These are phyloP conservation scores for Coemansia sp. DNA, from an alignment of 192 early-diverging fungal genomes.

Conservation along the genomic window DNA sequence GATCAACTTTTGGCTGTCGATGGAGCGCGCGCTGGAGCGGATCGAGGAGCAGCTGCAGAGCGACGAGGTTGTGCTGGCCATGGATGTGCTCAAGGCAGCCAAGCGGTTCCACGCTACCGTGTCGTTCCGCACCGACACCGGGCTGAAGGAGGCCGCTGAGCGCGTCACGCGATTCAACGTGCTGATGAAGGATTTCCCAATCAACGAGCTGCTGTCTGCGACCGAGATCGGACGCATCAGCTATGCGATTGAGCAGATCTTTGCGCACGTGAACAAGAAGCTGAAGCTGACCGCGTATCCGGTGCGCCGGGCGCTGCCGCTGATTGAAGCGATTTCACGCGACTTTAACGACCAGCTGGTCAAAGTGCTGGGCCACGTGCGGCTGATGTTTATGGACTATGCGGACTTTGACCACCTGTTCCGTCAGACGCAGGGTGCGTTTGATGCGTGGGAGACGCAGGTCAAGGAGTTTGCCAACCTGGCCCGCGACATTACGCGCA, in stretches of 20 bases:
- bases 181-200: conserved; percentile 98
- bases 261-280: conserved; percentile 97
- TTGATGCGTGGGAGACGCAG: conserved; percentile 90
- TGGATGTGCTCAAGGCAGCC: conserved; percentile 92
- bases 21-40: conserved; percentile 89
- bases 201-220: conserved; percentile 93
- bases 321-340: conserved; percentile 92
- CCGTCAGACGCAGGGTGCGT: conserved; percentile 79
- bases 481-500: conserved; percentile 91
- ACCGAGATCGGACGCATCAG: conserved; percentile 85
- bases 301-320: conserved; percentile 82
- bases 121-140: conserved; percentile 95
- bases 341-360: conserved; percentile 93
- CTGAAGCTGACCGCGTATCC: conserved; percentile 90
- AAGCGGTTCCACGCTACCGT: conserved; percentile 99
- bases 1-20: conserved; percentile 98
- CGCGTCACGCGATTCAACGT: conserved; percentile 91
- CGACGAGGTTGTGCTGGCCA: conserved; percentile 82
- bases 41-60: conserved; percentile 95
- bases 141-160: conserved; percentile 92
- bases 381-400: conserved; percentile 93
- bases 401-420: conserved; percentile 86
- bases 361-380: conserved; percentile 77
- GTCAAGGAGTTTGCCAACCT: conserved; percentile 95
- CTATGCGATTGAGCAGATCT: conserved; percentile 75